phyloP scores from a whole-genome alignment of 257 asterid genomes.

The Rehmannia glutinosa region DNA sequence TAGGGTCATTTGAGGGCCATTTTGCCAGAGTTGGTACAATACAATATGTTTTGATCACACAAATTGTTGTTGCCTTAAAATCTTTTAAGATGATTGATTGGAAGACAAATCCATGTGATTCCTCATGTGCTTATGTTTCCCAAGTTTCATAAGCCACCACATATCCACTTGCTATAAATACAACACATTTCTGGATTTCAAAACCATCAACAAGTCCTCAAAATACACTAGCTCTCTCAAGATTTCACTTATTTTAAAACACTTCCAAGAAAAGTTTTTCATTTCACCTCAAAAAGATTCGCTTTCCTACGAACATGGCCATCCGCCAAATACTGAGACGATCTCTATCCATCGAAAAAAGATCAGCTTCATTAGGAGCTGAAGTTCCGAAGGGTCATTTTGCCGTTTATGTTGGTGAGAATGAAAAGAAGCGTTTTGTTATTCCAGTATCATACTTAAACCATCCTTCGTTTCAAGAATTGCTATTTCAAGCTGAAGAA shows the following conservation, averaged over 20 bases:
- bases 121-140: constrained; percentile 18
- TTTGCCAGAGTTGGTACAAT: too few relatives aligned
- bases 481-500: constrained; percentile 24
- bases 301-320: constrained; percentile 17
- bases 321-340: constrained; percentile 22
- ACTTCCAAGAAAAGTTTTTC: background rate
- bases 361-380: constrained; percentile 8
- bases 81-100: too few relatives aligned
- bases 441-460: constrained; percentile 36
- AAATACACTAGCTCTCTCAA: background rate
- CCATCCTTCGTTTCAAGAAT: constrained; percentile 31
- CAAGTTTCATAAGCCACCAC: constrained; percentile 2
- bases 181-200: background rate
- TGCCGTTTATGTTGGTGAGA: constrained; percentile 35
- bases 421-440: constrained; percentile 26
- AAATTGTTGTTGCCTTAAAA: too few relatives aligned
- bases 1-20: background rate
- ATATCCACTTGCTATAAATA: background rate
- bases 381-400: constrained; percentile 41
- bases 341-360: constrained; percentile 18
- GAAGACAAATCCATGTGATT: constrained; percentile 33
- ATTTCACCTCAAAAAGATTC: background rate
- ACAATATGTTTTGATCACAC: background rate
- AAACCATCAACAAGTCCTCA: constrained; percentile 14
- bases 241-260: background rate